These are phyloP conservation scores for Globisporangium iwayamae DNA, from an alignment of 352 stramenopile species.

Conservation along the genomic window DNA sequence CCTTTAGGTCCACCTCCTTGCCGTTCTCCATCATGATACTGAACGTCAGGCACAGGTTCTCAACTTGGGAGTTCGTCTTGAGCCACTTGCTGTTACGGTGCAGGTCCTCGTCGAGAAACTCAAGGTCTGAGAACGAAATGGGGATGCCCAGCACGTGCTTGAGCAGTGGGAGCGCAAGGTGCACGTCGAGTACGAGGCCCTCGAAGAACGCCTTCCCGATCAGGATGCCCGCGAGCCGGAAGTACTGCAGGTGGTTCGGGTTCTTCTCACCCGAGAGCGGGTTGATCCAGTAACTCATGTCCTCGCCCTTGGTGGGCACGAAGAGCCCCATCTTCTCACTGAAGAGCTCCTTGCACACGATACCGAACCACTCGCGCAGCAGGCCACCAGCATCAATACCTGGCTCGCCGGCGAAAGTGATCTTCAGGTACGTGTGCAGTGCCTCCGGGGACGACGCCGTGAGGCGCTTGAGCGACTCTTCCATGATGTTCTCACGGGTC, in stretches of 20 bases:
- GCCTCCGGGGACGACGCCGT: slow-evolving; percentile 33
- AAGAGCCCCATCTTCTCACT: slow-evolving; percentile 51
- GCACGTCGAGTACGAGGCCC: slow-evolving; percentile 52
- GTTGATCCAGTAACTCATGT: slow-evolving; percentile 72
- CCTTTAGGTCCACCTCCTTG: slow-evolving; percentile 88
- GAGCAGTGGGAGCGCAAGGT: slow-evolving; percentile 62
- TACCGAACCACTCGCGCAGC: slow-evolving; percentile 65
- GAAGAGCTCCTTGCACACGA: slow-evolving; percentile 58
- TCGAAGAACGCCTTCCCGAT: slow-evolving; percentile 67
- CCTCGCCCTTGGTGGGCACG: slow-evolving; percentile 51
- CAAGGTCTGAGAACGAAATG: slow-evolving; percentile 74
- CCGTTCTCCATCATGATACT: slow-evolving; percentile 60
- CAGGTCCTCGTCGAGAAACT: slow-evolving; percentile 70
- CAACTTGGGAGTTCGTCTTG: slow-evolving; percentile 49
- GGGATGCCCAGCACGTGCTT: slow-evolving; percentile 71
- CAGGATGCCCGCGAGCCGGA: slow-evolving; percentile 56
- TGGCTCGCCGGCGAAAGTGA: slow-evolving; percentile 56
- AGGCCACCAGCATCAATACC: slow-evolving; percentile 65
- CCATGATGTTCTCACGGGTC: slow-evolving; percentile 49
- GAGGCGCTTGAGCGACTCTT: slow-evolving; percentile 45
- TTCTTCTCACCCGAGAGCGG: slow-evolving; percentile 46
- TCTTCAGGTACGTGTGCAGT: slow-evolving; percentile 68
- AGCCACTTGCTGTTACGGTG: slow-evolving; percentile 69
- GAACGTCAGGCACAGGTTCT: slow-evolving; percentile 64
- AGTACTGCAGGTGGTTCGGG: slow-evolving; percentile 45